A percentile compares a stretch with the other conserved stretches of the same genome.
phyloP scores from a whole-genome alignment of 306 rosid species.

The Rosa lucieae region DNA sequence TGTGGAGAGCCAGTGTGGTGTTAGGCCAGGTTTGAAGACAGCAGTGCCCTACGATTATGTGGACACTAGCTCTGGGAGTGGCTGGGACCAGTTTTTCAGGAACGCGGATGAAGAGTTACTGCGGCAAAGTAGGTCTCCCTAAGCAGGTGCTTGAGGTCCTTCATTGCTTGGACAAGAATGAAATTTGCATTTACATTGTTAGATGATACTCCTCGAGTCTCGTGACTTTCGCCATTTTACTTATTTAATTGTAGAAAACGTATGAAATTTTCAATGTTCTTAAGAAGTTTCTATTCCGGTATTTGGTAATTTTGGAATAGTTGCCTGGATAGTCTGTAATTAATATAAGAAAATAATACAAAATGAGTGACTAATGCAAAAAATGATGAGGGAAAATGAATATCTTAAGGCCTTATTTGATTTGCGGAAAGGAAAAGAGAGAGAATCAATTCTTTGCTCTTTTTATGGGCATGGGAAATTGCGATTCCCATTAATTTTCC shows the following conservation, averaged over 20 bases:
- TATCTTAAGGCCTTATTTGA: too few relatives aligned
- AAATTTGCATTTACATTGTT: not conserved
- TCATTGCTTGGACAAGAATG: not conserved
- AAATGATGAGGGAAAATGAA: too few relatives aligned
- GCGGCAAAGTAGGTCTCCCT: slow-evolving; percentile 40
- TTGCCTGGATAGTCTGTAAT: too few relatives aligned
- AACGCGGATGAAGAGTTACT: slow-evolving; percentile 61
- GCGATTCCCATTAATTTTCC: too few relatives aligned
- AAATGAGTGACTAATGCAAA: too few relatives aligned
- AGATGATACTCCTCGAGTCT: not conserved
- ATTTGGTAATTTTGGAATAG: too few relatives aligned
- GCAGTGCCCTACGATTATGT: slow-evolving; percentile 81
- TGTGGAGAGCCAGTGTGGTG: slow-evolving; percentile 65
- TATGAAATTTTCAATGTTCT: not conserved
- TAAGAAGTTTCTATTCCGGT: too few relatives aligned
- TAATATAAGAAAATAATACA: slow-evolving; percentile 27
- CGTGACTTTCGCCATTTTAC: not conserved
- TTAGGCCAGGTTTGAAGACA: slow-evolving; percentile 78
- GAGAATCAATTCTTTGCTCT: too few relatives aligned
- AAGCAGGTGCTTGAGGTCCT: slow-evolving; percentile 54
- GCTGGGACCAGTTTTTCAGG: slow-evolving; percentile 81
- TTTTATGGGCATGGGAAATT: too few relatives aligned
- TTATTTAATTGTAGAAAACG: not conserved
- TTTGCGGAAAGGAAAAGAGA: too few relatives aligned
- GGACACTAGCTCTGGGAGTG: slow-evolving; percentile 73